These are phyloP conservation scores for Cercospora beticola DNA, from an alignment of 2,329 filamentous ascomycete species.

Conservation along the genomic window DNA sequence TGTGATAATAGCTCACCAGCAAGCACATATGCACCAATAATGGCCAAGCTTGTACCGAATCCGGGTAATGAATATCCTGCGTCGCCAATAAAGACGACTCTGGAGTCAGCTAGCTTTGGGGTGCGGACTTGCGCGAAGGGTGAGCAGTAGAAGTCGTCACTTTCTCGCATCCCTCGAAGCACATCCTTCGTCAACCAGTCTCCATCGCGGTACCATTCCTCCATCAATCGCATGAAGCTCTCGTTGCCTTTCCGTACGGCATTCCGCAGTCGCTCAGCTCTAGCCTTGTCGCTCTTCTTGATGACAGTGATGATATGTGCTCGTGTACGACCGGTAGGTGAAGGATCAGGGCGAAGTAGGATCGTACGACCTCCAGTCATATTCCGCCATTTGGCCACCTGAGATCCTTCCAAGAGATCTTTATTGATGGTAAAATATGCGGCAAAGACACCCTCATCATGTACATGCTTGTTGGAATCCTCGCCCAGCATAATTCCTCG, in stretches of 20 bases:
- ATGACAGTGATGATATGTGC: background rate
- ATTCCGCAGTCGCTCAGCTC: background rate
- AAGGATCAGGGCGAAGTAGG: background rate
- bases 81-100: background rate
- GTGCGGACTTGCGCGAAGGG: background rate
- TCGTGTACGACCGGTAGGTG: background rate
- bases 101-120: background rate
- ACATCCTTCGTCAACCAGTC: background rate
- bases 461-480: background rate
- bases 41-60: background rate
- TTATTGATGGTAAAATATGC: background rate
- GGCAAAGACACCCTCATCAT: background rate
- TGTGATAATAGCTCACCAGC: background rate
- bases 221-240: background rate
- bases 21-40: background rate
- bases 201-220: background rate
- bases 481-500: background rate
- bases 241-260: background rate
- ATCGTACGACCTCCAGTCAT: background rate
- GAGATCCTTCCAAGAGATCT: background rate
- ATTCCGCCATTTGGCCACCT: background rate
- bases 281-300: background rate
- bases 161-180: background rate
- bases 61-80: background rate
- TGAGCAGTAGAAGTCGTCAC: background rate